Base-by-base conservation (phyloP, 2,329 filamentous ascomycete genomes). In the Sporothrix schenckii region DNA sequence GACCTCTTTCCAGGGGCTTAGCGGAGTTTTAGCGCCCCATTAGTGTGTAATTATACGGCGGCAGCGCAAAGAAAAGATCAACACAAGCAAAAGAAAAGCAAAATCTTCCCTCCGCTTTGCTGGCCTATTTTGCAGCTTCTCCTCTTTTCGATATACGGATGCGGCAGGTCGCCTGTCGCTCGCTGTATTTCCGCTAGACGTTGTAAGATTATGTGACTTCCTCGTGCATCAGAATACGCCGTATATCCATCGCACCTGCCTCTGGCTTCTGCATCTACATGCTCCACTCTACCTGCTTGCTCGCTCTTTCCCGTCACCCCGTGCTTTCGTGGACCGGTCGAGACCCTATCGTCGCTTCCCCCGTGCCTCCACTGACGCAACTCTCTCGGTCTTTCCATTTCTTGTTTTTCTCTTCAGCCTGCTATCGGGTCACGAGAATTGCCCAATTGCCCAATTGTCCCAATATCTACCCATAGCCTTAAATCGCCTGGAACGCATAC, bases 401-500 rank as follows among this genome's bases (percentile, higher is more conserved):
- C n/a, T 27, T 27, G 41, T 16, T n/a, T 54, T 30, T 19, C 3
- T 24, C 19, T 27, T 47, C n/a, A 61, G 34, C 34, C 56, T 60
- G 56, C 34, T n/a, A 21, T 60, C n/a, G 30, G 54, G 19, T 9
- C 56, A 9, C 56, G 41, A 44, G 21, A 53, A 39, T 30, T 34
- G 16, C 14, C 54, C 19, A 53, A 39, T 30, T 34, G 16, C 14
- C 30, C 19, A 34, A 19, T 10, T 39, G 58, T 34, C 7, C 41
- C 60, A 49, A 30, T 7, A 44, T 13, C 58, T 11, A 24, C 39
- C 39, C 60, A 21, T 16, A 3, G 21, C n/a, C 61, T 24, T 34
- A 50, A 27, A n/a, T 65, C 47, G 24, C 44, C 61, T 65, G 61
- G 61, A 65, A 65, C 61, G 61, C 61, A 65, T 50, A 49, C 24